Percentiles rank a stretch among this genome's conserved stretches.
Evolutionary conservation across 768 basidiomycete genomes (phyloP).

Genomic region (Lyophyllum decastes): DNA sequence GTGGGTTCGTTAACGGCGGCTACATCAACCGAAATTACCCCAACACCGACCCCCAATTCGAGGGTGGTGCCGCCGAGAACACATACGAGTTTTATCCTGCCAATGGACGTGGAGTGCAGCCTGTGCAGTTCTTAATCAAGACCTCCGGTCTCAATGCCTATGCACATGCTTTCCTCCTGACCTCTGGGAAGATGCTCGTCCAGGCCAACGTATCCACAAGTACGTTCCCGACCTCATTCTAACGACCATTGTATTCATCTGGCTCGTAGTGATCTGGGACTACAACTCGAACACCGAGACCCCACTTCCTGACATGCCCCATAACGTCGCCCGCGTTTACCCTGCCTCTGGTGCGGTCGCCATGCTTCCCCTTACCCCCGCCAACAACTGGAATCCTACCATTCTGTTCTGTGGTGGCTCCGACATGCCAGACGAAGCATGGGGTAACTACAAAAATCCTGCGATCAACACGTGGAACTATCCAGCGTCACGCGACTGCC

Average conservation of each 20-base stretch:
- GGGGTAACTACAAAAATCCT: constrained; percentile 80
- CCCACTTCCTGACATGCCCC: constrained; percentile 72
- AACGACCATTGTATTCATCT: constrained; percentile 1
- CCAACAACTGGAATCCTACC: constrained; percentile 84
- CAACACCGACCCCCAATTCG: constrained; percentile 61
- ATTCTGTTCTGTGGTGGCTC: constrained; percentile 91
- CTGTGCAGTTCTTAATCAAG: constrained; percentile 71
- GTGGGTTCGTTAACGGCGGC: constrained; percentile 78
- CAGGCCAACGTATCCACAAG: constrained; percentile 83
- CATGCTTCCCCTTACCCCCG: constrained; percentile 90
- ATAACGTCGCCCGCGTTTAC: constrained; percentile 76
- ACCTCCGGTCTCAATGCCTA: constrained; percentile 83
- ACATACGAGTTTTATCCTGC: constrained; percentile 85
- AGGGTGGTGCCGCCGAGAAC: constrained; percentile 77
- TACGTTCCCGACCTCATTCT: constrained; percentile 32
- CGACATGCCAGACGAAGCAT: constrained; percentile 70
- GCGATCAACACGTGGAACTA: constrained; percentile 72
- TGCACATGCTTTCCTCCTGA: constrained; percentile 71
- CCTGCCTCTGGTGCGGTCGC: constrained; percentile 87
- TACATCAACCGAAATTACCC: constrained; percentile 79
- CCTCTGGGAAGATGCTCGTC: constrained; percentile 77
- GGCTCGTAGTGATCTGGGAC: constrained; percentile 47
- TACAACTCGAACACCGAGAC: constrained; percentile 58
- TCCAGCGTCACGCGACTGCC: constrained; percentile 75
- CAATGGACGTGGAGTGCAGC: constrained; percentile 44